These are phyloP conservation scores for Solanum hybrid DNA, from an alignment of 305 asterid genomes.

Conservation along the genomic window DNA sequence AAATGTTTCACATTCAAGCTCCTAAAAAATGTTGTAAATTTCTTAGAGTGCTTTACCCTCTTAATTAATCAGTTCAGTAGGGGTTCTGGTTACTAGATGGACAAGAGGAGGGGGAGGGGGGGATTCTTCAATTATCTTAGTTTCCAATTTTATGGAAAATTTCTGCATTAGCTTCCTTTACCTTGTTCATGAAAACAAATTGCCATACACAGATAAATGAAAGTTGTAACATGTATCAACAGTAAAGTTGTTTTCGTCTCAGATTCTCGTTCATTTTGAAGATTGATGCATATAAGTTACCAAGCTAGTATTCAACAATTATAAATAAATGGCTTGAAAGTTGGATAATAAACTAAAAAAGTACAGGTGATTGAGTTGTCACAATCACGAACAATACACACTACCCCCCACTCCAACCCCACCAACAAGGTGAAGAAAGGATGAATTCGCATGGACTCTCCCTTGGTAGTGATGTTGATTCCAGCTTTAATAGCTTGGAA, in stretches of 20 bases:
- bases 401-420: background rate
- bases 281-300: background rate
- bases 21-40: background rate
- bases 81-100: background rate
- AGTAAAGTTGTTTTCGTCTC: background rate
- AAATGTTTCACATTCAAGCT: background rate
- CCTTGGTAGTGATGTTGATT: background rate
- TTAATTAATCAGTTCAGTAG: background rate
- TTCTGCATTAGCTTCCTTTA: background rate
- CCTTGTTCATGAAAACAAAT: background rate
- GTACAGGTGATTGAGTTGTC: background rate
- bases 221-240: background rate
- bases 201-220: background rate
- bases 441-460: background rate
- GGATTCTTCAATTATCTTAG: background rate
- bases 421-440: background rate
- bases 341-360: background rate
- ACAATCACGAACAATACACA: background rate
- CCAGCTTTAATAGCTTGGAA: background rate
- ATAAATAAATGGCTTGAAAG: background rate
- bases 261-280: background rate
- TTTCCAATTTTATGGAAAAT: background rate
- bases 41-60: background rate
- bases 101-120: too few relatives aligned
- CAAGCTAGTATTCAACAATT: background rate